phyloP scores from a whole-genome alignment of 352 stramenopile genomes.

The Nothophytophthora sp. region DNA sequence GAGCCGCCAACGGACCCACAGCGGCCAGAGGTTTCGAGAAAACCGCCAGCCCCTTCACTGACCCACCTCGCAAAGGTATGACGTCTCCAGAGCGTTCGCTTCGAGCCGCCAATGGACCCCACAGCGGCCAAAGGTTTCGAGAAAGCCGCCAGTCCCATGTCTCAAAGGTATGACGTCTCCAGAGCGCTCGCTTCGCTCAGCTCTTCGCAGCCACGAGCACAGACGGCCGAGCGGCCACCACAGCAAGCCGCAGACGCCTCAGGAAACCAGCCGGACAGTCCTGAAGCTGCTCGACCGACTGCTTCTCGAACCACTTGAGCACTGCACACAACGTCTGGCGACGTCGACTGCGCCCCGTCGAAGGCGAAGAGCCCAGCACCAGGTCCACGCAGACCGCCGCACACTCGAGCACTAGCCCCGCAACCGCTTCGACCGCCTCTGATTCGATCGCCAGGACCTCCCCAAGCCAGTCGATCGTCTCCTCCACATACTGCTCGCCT shows the following conservation, averaged over 20 bases:
- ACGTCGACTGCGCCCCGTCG: neutral
- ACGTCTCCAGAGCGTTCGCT: no score
- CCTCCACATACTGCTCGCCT: conserved; percentile 17
- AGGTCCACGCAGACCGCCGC: conserved; percentile 19
- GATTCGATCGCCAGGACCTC: conserved; percentile 13
- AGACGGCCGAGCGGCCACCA: conserved; percentile 23
- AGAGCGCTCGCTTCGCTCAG: no score
- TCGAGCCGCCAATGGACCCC: no score
- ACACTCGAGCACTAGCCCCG: conserved; percentile 11
- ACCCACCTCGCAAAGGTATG: no score
- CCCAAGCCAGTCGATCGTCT: conserved; percentile 17
- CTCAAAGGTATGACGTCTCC: no score
- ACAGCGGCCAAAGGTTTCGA: no score
- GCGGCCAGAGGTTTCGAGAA: no score
- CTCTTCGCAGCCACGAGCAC: neutral
- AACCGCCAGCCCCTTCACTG: no score
- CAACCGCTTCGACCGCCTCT: conserved; percentile 1
- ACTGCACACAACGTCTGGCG: conserved; percentile 12
- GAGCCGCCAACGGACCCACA: no score
- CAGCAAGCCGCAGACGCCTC: conserved; percentile 26
- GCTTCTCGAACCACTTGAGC: conserved; percentile 26
- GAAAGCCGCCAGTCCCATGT: no score
- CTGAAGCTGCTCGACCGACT: conserved; percentile 7
- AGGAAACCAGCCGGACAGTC: conserved; percentile 22
- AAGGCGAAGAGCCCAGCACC: conserved; percentile 11